These are phyloP conservation scores for Apiospora pterosperma DNA, from an alignment of 2,329 filamentous ascomycete genomes.

Conservation along the genomic window DNA sequence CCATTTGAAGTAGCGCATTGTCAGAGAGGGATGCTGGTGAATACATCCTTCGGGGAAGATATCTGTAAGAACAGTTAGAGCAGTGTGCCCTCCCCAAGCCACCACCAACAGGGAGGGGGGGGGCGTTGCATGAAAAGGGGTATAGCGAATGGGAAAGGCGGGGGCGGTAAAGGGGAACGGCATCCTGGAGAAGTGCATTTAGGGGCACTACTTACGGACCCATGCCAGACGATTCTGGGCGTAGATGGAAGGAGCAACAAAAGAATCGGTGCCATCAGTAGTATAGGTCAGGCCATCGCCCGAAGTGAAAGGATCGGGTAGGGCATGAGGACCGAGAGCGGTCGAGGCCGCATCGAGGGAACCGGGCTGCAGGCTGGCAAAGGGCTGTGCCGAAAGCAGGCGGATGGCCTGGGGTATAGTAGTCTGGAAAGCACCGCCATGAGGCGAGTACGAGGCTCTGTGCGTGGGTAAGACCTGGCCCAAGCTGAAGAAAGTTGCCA, in stretches of 20 bases:
- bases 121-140: neutral
- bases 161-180: neutral
- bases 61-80: slow-evolving; percentile 34
- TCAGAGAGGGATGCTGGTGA: slow-evolving; percentile 75
- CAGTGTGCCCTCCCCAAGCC: no score
- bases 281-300: slow-evolving; percentile 50
- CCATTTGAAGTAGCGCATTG: slow-evolving; percentile 98
- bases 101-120: neutral
- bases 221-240: slow-evolving; percentile 69
- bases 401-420: slow-evolving; percentile 83
- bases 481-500: slow-evolving; percentile 77
- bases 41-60: slow-evolving; percentile 95
- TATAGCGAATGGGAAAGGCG: no score
- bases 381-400: slow-evolving; percentile 65
- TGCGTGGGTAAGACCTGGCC: slow-evolving; percentile 92
- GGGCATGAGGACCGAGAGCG: slow-evolving; percentile 11
- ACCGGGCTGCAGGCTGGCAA: slow-evolving; percentile 16
- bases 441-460: slow-evolving; percentile 70
- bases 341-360: neutral
- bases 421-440: slow-evolving; percentile 86
- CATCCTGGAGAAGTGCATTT: neutral
- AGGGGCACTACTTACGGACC: slow-evolving; percentile 49
- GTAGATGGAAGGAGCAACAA: slow-evolving; percentile 70
- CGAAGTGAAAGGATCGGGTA: slow-evolving; percentile 52
- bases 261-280: slow-evolving; percentile 63